Evolutionary conservation across 1,139 yeast species (phyloP).

Genomic region (Scheffersomyces lignicola): DNA sequence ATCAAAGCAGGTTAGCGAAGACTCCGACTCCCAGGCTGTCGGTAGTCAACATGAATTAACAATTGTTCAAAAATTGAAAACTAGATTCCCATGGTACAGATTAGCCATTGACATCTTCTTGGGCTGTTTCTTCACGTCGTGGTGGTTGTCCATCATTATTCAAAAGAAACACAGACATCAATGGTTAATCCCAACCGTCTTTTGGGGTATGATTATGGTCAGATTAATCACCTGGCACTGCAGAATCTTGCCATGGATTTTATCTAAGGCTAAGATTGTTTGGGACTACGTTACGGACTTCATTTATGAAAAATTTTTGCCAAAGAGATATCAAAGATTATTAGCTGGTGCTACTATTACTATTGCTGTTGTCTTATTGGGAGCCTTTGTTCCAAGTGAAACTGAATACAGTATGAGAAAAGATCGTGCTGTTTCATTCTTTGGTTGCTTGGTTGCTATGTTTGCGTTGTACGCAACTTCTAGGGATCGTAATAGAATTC

Average conservation of each 20-base stretch:
- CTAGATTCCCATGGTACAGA: slow-evolving; percentile 22
- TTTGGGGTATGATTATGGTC: slow-evolving; percentile 55
- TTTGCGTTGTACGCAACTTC: slow-evolving; percentile 49
- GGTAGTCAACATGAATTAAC: slow-evolving; percentile 2
- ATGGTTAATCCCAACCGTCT: slow-evolving; percentile 65
- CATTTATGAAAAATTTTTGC: slow-evolving; percentile 38
- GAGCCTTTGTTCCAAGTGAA: slow-evolving; percentile 57
- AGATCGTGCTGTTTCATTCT: slow-evolving; percentile 62
- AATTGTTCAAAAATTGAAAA: slow-evolving; percentile 16
- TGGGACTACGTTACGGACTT: slow-evolving; percentile 46
- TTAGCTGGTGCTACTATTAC: slow-evolving; percentile 47
- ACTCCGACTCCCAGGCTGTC: slow-evolving; percentile 1
- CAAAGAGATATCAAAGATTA: slow-evolving; percentile 38
- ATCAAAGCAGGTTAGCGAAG: not conserved
- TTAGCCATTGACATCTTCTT: slow-evolving; percentile 29
- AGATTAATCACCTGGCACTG: slow-evolving; percentile 57
- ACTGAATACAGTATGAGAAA: slow-evolving; percentile 47
- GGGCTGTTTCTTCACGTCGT: slow-evolving; percentile 57
- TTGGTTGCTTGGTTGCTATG: slow-evolving; percentile 55
- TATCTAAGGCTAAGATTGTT: slow-evolving; percentile 22
- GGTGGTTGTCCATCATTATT: slow-evolving; percentile 64
- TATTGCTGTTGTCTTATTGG: slow-evolving; percentile 49
- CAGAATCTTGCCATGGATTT: slow-evolving; percentile 36
- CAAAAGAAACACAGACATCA: slow-evolving; percentile 53
- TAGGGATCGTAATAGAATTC: slow-evolving; percentile 43